phyloP scores from a whole-genome alignment of 1,284 basidiomycete genomes.

The Amylostereum areolatum region DNA sequence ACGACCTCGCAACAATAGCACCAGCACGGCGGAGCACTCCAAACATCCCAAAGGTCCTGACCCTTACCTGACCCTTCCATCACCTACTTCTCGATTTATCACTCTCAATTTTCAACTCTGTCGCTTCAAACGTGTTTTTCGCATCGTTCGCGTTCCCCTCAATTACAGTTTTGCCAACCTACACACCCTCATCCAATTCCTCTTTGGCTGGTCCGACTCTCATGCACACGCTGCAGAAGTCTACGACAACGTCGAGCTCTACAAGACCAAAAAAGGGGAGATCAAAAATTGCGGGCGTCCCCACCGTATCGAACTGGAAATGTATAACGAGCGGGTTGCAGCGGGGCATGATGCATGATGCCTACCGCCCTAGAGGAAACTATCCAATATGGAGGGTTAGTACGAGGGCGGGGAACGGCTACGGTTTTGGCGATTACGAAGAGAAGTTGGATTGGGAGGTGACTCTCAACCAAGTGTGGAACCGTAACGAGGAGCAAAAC shows the following conservation, averaged over 20 bases:
- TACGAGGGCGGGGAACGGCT: background rate
- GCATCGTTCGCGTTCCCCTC: slow-evolving; percentile 23
- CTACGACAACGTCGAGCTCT: slow-evolving; percentile 20
- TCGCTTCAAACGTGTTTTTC: slow-evolving; percentile 24
- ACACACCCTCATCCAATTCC: slow-evolving; percentile 26
- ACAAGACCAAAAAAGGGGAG: slow-evolving; percentile 19
- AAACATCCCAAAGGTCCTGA: background rate
- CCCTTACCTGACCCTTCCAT: slow-evolving; percentile 3
- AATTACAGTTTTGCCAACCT: slow-evolving; percentile 31
- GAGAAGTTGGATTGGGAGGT: slow-evolving; percentile 20
- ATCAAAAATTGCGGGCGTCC: slow-evolving; percentile 24
- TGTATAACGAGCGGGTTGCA: slow-evolving; percentile 9
- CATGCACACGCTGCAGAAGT: slow-evolving; percentile 23
- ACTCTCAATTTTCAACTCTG: slow-evolving; percentile 26
- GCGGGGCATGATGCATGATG: slow-evolving; percentile 3
- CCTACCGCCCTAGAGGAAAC: slow-evolving; percentile 3
- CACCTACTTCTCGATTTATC: slow-evolving; percentile 17
- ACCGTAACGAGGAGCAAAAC: slow-evolving; percentile 17
- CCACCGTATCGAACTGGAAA: slow-evolving; percentile 15
- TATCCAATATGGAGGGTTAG: slow-evolving; percentile 17
- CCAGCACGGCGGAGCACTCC: background rate
- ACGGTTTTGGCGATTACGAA: slow-evolving; percentile 11
- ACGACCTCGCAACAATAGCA: background rate
- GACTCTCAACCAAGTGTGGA: slow-evolving; percentile 25
- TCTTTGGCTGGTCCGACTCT: slow-evolving; percentile 29